A percentile compares a stretch with the other conserved stretches of the same genome.
Conservation (phyloP, 23 red algal species). For the Gracilaria caudata region DNA sequence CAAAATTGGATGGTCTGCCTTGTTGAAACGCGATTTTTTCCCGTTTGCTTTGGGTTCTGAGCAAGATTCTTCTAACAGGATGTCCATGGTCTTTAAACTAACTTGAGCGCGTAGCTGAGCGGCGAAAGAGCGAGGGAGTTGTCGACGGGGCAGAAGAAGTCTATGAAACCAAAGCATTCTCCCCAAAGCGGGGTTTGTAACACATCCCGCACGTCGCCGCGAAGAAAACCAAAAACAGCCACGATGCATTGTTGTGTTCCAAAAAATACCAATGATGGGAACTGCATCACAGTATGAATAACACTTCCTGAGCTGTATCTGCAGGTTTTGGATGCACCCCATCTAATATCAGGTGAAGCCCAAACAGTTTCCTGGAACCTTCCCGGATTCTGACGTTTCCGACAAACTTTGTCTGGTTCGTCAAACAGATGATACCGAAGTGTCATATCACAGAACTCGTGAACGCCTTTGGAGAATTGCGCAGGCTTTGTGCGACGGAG, state of each 20-base stretch:
- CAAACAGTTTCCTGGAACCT: too few relatives aligned
- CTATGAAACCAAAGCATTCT: neutral
- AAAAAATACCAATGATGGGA: neutral
- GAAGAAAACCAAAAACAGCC: neutral
- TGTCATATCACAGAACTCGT: too few relatives aligned
- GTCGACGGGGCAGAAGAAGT: neutral
- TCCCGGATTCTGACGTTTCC: too few relatives aligned
- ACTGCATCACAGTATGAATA: neutral
- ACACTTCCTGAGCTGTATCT: neutral
- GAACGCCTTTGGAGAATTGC: too few relatives aligned
- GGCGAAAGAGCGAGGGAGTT: neutral
- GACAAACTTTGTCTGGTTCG: too few relatives aligned
- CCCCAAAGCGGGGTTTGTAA: neutral
- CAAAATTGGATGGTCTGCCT: constrained; percentile 28
- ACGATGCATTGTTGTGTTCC: neutral
- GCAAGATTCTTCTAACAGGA: neutral
- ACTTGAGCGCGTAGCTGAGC: neutral
- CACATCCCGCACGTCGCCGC: neutral
- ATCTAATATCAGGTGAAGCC: too few relatives aligned
- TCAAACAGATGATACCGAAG: too few relatives aligned
- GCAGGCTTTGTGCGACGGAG: too few relatives aligned
- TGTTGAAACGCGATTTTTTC: constrained; percentile 20
- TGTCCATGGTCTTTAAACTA: neutral
- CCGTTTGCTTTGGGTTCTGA: constrained; percentile 13
- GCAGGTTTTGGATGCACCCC: neutral